phyloP scores from a whole-genome alignment of 1,139 yeast species.

The Nakaseomyces glabratus region DNA sequence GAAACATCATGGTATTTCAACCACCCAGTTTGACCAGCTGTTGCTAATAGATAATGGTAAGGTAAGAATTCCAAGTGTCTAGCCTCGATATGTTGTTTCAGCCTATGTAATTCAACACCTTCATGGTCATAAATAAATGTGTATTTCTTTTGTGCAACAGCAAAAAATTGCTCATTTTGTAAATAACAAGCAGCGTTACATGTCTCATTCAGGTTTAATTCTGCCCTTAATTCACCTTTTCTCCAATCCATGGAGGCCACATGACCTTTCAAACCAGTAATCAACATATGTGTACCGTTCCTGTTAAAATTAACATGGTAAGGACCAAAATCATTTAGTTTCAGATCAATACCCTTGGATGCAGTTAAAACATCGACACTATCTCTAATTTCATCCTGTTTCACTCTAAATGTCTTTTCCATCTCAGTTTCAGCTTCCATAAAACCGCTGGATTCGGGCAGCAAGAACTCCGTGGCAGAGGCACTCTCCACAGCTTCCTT shows the following conservation, averaged over 20 bases:
- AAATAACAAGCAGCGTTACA: conserved; percentile 82
- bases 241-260: conserved; percentile 96
- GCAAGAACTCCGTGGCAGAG: conserved; percentile 73
- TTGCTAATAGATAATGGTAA: conserved; percentile 77
- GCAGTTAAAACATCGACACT: conserved; percentile 76
- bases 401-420: conserved; percentile 83
- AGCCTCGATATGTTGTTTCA: conserved; percentile 82
- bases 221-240: conserved; percentile 71
- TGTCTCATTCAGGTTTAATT: conserved; percentile 78
- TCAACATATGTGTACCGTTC: conserved; percentile 75
- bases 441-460: conserved; percentile 77
- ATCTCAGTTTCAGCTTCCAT: conserved; percentile 83
- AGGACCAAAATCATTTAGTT: conserved; percentile 69
- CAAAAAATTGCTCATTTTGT: conserved; percentile 89
- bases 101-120: conserved; percentile 85
- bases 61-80: conserved; percentile 82
- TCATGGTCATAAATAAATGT: conserved; percentile 84
- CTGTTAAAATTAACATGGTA: conserved; percentile 72
- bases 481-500: conserved; percentile 73
- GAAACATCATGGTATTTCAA: conserved; percentile 92
- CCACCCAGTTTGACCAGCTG: conserved; percentile 84
- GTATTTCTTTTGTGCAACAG: conserved; percentile 94
- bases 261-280: conserved; percentile 91
- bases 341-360: conserved; percentile 65
- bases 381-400: conserved; percentile 66